Percentiles rank a stretch among this genome's conserved stretches.
Evolutionary conservation across 1,284 basidiomycete genomes (phyloP).

Genomic region (Polyporus tsugae): DNA sequence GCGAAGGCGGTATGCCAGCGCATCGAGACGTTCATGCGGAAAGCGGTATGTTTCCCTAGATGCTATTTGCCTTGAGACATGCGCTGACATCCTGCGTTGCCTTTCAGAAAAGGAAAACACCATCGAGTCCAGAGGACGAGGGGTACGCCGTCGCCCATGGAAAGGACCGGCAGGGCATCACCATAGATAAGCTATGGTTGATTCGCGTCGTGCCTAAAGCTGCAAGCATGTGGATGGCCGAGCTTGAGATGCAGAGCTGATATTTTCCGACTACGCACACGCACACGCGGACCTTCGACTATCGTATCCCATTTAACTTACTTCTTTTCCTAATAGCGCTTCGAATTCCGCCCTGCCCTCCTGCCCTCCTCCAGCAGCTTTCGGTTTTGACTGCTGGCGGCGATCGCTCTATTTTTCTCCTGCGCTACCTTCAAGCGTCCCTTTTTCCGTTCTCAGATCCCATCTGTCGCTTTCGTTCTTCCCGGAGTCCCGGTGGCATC

Average conservation of each 20-base stretch:
- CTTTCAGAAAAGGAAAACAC: constrained; percentile 18
- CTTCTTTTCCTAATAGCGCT: not conserved
- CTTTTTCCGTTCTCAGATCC: not conserved
- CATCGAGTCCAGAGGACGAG: constrained; percentile 5
- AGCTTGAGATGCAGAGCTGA: constrained; percentile 32
- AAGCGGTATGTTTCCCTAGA: constrained; percentile 2
- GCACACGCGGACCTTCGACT: not conserved
- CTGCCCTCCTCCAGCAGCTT: not conserved
- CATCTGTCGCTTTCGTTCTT: not conserved
- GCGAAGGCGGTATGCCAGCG: constrained; percentile 26
- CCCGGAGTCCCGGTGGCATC: constrained; percentile 6
- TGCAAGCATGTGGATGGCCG: constrained; percentile 33
- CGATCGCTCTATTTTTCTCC: not conserved
- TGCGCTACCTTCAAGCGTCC: not conserved
- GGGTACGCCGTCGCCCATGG: constrained; percentile 21
- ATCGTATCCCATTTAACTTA: constrained; percentile 6
- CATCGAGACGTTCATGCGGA: constrained; percentile 20
- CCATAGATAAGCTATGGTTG: constrained; percentile 33
- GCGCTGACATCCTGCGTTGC: not conserved
- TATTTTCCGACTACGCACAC: not conserved
- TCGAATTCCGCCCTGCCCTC: not conserved
- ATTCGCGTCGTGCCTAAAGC: constrained; percentile 27
- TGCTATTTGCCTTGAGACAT: not conserved
- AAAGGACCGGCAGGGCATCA: constrained; percentile 22
- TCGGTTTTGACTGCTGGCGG: not conserved